phyloP scores from a whole-genome alignment of 306 rosid species.

The Delonix regia region DNA sequence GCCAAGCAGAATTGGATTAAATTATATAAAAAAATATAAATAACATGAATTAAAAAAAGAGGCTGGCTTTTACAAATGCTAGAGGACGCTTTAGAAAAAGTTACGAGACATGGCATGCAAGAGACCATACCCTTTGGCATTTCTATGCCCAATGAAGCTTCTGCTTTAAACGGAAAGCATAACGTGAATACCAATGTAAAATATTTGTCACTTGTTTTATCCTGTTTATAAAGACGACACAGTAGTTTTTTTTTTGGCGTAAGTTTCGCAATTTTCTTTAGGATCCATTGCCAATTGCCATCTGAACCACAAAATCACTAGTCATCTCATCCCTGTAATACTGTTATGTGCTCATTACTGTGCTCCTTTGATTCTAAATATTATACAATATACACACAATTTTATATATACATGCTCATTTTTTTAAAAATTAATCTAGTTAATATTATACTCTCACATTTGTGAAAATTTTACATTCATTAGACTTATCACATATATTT shows the following conservation, averaged over 20 bases:
- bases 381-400: no score
- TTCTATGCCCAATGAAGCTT: neutral
- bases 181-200: neutral
- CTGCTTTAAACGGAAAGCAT: neutral
- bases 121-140: neutral
- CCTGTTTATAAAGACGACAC: neutral
- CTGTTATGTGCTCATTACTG: no score
- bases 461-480: no score
- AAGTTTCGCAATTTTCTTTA: neutral
- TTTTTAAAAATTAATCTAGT: no score
- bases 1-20: neutral
- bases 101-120: constrained; percentile 3
- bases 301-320: no score
- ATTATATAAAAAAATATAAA: no score
- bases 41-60: neutral
- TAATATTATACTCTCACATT: no score
- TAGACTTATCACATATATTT: no score
- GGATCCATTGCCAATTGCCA: neutral
- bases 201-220: neutral
- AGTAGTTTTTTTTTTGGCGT: neutral
- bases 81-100: neutral
- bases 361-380: no score
- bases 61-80: neutral
- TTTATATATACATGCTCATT: no score
- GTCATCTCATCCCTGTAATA: no score